These are phyloP conservation scores for Leptographium galeiforme DNA, from an alignment of 2,329 filamentous ascomycete genomes.

Conservation along the genomic window DNA sequence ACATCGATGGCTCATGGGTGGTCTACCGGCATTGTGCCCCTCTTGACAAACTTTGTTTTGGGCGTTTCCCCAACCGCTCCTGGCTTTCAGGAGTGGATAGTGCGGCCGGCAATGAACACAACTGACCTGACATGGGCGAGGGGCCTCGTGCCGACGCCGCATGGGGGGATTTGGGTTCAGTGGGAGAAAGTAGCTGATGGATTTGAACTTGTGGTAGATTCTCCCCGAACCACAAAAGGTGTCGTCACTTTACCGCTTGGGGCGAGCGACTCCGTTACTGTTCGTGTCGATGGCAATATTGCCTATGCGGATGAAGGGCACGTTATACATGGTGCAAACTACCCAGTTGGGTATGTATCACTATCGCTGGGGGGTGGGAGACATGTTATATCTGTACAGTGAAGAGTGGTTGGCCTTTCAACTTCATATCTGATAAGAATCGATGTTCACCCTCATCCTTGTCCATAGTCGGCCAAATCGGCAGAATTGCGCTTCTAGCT, in stretches of 20 bases:
- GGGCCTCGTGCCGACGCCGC: constrained; percentile 28
- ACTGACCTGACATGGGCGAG: constrained; percentile 27
- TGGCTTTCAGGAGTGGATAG: constrained; percentile 27
- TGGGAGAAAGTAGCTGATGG: constrained; percentile 18
- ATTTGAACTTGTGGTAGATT: constrained; percentile 17
- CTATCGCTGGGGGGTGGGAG: constrained; percentile 6
- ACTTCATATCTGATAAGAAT: too few species aligned
- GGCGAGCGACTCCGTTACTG: background rate
- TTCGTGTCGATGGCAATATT: constrained; percentile 11
- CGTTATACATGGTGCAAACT: constrained; percentile 12
- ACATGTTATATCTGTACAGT: background rate
- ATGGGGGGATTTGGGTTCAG: constrained; percentile 22
- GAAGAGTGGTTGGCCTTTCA: background rate
- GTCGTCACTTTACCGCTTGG: constrained; percentile 14
- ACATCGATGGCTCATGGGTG: constrained; percentile 38
- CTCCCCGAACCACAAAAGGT: constrained; percentile 19
- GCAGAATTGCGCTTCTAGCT: background rate
- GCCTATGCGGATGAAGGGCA: constrained; percentile 23
- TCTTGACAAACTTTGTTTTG: constrained; percentile 30
- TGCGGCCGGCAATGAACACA: constrained; percentile 22
- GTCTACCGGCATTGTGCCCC: constrained; percentile 35
- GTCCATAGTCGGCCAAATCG: background rate
- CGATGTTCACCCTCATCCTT: background rate
- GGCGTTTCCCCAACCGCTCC: constrained; percentile 30
- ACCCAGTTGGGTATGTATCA: constrained; percentile 13